Evolutionary conservation across 768 basidiomycete species (phyloP).

Genomic region (Tubosaeta sp.): DNA sequence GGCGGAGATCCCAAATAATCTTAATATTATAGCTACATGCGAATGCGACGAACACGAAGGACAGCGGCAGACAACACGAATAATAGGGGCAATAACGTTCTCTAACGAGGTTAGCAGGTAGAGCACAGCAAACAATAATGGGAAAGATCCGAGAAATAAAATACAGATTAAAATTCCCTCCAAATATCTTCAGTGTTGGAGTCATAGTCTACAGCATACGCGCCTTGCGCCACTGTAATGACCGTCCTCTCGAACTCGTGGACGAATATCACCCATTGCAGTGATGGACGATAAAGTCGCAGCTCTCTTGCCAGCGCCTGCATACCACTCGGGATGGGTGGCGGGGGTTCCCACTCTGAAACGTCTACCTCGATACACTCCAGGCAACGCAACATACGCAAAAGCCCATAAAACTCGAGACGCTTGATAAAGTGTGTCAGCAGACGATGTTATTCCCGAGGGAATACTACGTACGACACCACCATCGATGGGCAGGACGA

Average conservation of each 20-base stretch:
- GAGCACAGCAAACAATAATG: not conserved
- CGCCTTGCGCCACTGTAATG: constrained; percentile 32
- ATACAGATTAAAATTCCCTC: constrained; percentile 30
- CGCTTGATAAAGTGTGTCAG: constrained; percentile 38
- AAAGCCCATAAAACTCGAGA: constrained; percentile 55
- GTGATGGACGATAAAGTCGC: constrained; percentile 52
- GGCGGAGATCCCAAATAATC: constrained; percentile 4
- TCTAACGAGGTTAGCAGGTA: not conserved
- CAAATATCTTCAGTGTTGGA: constrained; percentile 23
- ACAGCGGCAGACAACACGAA: constrained; percentile 5
- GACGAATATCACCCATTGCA: constrained; percentile 56
- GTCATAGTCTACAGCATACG: constrained; percentile 26
- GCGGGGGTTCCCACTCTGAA: constrained; percentile 61
- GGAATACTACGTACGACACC: constrained; percentile 22
- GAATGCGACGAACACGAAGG: constrained; percentile 15
- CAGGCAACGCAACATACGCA: constrained; percentile 49
- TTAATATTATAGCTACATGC: constrained; percentile 16
- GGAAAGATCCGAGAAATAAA: constrained; percentile 6
- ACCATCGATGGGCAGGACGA: constrained; percentile 56
- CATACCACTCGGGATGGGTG: constrained; percentile 46
- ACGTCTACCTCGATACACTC: constrained; percentile 61
- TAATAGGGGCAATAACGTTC: constrained; percentile 2
- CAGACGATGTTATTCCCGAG: not conserved
- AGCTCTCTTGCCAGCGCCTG: constrained; percentile 59
- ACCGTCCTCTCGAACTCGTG: constrained; percentile 58